Evolutionary conservation across 495 filamentous ascomycete genomes (phyloP), one percentile per base, ranked within the genome.

Genomic region (Neurospora hispaniola): DNA sequence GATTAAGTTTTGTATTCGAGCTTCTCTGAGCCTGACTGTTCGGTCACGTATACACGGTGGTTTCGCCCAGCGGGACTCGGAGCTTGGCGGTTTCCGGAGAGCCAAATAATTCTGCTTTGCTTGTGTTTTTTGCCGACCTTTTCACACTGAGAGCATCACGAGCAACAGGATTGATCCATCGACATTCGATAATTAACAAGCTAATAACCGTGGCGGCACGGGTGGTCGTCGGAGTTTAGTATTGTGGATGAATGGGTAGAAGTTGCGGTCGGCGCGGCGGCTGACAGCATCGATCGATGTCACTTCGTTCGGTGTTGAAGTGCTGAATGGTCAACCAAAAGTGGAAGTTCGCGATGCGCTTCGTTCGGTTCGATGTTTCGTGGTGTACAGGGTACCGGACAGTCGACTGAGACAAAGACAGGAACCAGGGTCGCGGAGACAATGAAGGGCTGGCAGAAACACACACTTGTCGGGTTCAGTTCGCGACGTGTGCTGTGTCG

Each of bases 111-210:
- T 62, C 54, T 12, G 31, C 54, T 62, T 62, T 31, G 54, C 54
- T 62, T 59, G n/a, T n/a, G n/a, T 16, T 27, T 62, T 5, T 31
- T 27, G 23, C 54, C 23, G 12, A 27, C 23, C 23, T 16, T 62
- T 62, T 62, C 54, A 62, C 54, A 62, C 12, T 62, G 23, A 62
- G 54, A 23, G 69, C 75, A 69, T 74, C 75, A 76, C 74, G 73
- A 59, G 35, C 71, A 54, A 69, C 44, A 59, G 27, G 54, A 38
- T 62, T 71, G 54, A 35, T 71, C 70, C 73, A 74, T 74, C 42
- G 71, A 62, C 54, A 62, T 31, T 62, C 54, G 54, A 62, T 16
- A 31, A 62, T 16, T 0, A 59, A 31, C 23, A 62, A 31, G 23
- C 54, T 62, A 62, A 62, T 16, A 31, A 62, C 31, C 54, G 54